These are phyloP conservation scores for Blastobotrys indianensis DNA, from an alignment of 1,139 yeast genomes.

Conservation along the genomic window DNA sequence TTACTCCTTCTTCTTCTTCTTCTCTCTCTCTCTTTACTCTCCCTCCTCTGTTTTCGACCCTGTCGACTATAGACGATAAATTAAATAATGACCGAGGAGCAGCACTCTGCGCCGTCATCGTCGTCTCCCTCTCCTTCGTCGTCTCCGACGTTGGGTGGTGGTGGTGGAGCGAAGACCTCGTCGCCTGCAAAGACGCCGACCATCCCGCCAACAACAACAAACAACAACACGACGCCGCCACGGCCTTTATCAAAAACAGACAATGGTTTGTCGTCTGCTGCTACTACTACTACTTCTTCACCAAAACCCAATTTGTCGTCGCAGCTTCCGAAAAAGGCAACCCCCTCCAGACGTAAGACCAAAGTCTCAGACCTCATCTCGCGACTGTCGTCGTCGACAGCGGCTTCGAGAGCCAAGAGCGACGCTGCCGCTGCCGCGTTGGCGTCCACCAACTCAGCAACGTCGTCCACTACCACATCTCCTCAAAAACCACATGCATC, in stretches of 20 bases:
- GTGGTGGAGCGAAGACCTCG: conserved; percentile 1
- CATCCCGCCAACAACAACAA: neutral
- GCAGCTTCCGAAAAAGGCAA: conserved; percentile 4
- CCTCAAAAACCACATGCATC: conserved; percentile 2
- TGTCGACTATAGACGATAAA: no score
- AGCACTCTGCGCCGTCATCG: conserved; percentile 3
- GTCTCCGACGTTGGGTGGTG: conserved; percentile 3
- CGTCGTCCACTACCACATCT: neutral
- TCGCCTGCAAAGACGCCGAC: neutral
- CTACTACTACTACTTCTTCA: conserved; percentile 1
- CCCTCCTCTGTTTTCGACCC: no score
- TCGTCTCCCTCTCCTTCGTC: conserved; percentile 1
- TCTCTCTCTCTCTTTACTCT: no score
- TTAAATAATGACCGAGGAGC: no score
- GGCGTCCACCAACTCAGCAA: neutral
- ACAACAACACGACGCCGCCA: neutral
- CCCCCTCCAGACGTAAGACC: conserved; percentile 19
- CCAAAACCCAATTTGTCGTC: conserved; percentile 3
- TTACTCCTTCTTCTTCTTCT: no score
- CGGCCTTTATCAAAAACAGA: neutral
- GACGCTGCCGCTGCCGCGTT: conserved; percentile 12
- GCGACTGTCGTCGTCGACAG: conserved; percentile 27
- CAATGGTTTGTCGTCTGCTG: neutral
- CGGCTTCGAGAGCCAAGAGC: conserved; percentile 27
- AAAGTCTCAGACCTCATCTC: conserved; percentile 27